A percentile compares a stretch with the other conserved stretches of the same genome.
Conservation (phyloP, 2,329 filamentous ascomycete genomes). For the Ramularia collo-cygni region DNA sequence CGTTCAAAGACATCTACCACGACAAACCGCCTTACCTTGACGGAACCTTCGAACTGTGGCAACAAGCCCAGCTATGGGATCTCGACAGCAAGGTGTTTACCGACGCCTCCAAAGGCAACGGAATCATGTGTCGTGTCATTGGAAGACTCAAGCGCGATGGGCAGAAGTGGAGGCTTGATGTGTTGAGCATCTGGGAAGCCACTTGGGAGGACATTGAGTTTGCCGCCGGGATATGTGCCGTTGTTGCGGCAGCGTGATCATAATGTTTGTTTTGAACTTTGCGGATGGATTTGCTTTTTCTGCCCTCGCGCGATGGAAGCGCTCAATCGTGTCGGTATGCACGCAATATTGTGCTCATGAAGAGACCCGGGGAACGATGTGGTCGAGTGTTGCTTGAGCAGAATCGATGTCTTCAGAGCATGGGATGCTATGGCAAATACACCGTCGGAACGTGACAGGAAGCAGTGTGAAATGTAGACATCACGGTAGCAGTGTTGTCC, state of each 20-base stretch:
- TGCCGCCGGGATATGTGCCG: constrained; percentile 39
- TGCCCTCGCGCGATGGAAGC: too few relatives aligned
- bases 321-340: too few relatives aligned
- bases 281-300: too few relatives aligned
- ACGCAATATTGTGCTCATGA: too few relatives aligned
- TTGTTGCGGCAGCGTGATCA: constrained; percentile 1
- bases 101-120: constrained; percentile 11
- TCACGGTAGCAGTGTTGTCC: too few relatives aligned
- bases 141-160: constrained; percentile 42
- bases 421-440: too few relatives aligned
- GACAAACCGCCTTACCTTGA: constrained; percentile 50
- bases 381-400: too few relatives aligned
- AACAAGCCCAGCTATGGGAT: constrained; percentile 39
- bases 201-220: constrained; percentile 47
- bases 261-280: too few relatives aligned
- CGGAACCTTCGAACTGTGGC: constrained; percentile 43
- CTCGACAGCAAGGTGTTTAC: constrained; percentile 40
- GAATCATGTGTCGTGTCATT: constrained; percentile 42
- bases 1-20: constrained; percentile 58
- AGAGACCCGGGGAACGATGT: too few relatives aligned
- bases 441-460: too few relatives aligned
- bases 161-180: constrained; percentile 37
- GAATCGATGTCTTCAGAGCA: too few relatives aligned
- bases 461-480: too few relatives aligned
- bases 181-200: constrained; percentile 47